phyloP scores from a whole-genome alignment of 805 yeast genomes.

The Starmerella cellae region DNA sequence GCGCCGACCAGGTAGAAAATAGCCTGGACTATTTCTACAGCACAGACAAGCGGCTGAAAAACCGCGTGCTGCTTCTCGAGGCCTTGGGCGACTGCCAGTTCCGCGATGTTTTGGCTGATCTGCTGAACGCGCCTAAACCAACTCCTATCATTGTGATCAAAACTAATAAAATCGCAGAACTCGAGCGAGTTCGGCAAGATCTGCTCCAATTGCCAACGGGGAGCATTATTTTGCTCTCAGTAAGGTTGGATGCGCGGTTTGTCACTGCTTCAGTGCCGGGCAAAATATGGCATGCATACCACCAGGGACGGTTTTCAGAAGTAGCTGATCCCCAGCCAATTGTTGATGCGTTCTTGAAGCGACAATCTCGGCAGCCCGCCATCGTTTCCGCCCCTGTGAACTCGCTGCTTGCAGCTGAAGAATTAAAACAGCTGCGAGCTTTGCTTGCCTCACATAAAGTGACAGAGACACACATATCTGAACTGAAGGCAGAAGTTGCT shows the following conservation, averaged over 20 bases:
- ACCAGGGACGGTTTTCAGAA: not conserved
- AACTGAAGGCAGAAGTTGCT: not conserved
- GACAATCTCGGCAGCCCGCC: not conserved
- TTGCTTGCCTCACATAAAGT: not conserved
- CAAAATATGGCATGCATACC: not conserved
- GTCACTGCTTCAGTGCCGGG: not conserved
- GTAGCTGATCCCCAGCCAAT: not conserved
- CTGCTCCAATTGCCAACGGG: conserved; percentile 3
- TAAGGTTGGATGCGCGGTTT: not conserved
- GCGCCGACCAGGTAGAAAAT: not conserved
- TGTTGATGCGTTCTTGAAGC: not conserved
- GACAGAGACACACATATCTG: no score
- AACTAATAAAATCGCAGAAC: not conserved
- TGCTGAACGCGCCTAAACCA: not conserved
- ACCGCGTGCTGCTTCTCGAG: not conserved
- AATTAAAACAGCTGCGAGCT: not conserved
- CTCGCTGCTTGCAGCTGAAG: not conserved
- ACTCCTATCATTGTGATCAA: conserved; percentile 1
- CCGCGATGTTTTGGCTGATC: conserved; percentile 4
- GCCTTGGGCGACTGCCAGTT: not conserved
- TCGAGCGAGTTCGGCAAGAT: conserved; percentile 1
- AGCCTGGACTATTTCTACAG: conserved; percentile 1
- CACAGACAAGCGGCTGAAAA: not conserved
- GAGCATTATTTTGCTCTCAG: not conserved
- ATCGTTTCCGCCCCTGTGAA: not conserved